Conservation (phyloP, 2,329 filamentous ascomycete genomes). For the Trichoderma aggressivum region DNA sequence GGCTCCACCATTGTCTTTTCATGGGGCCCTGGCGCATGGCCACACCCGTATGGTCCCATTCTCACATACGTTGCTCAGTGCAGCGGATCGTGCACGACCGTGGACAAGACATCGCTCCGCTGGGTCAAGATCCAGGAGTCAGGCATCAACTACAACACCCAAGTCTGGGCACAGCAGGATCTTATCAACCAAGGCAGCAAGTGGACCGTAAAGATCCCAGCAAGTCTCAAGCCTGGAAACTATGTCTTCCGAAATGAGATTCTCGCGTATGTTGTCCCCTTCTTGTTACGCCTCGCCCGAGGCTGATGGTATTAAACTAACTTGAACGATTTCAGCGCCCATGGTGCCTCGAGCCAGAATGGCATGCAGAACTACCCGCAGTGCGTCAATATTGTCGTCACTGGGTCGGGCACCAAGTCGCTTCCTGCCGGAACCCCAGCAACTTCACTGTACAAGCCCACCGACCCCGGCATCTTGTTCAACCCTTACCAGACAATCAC, state of each 20-base stretch:
- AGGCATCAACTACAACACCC: constrained; percentile 40
- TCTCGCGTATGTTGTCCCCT: constrained; percentile 37
- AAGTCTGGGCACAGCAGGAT: constrained; percentile 26
- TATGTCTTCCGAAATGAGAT: constrained; percentile 56
- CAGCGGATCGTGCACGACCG: constrained; percentile 40
- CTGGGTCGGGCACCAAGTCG: constrained; percentile 36
- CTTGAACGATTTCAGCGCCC: constrained; percentile 29
- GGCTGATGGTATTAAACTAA: not conserved
- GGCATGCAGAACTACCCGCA: constrained; percentile 53
- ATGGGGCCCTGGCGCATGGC: constrained; percentile 49
- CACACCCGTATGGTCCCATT: constrained; percentile 44
- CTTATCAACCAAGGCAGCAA: constrained; percentile 50
- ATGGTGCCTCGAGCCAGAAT: constrained; percentile 41
- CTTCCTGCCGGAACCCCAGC: constrained; percentile 33
- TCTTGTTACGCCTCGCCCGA: not conserved
- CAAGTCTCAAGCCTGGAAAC: constrained; percentile 46
- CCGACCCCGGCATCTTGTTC: constrained; percentile 36
- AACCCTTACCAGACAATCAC: constrained; percentile 32
- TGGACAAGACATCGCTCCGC: constrained; percentile 40
- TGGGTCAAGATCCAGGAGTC: constrained; percentile 47
- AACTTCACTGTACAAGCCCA: constrained; percentile 36
- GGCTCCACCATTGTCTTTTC: constrained; percentile 45
- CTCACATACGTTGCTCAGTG: constrained; percentile 45
- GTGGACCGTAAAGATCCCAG: constrained; percentile 49
- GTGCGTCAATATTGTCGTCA: constrained; percentile 49